phyloP scores from a whole-genome alignment of 371 early-diverging fungal species.

The Choanephora cucurbitarum region DNA sequence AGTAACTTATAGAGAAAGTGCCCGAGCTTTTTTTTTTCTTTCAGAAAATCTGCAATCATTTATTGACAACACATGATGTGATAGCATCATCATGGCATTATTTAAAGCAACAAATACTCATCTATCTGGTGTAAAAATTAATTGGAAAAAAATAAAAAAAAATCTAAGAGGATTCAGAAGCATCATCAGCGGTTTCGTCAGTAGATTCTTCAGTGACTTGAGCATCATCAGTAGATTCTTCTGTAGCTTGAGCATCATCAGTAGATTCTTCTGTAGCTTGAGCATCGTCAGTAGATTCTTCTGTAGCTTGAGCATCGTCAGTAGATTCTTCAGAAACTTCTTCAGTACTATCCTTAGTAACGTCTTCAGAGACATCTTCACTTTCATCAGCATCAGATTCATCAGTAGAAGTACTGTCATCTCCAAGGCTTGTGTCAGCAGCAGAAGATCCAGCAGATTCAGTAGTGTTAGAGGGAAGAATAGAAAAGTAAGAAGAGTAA shows the following conservation, averaged over 20 bases:
- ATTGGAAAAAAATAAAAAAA: too few species aligned
- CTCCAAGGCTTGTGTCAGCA: too few species aligned
- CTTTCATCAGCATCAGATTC: background rate
- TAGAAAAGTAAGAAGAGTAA: background rate
- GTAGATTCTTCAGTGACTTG: too few species aligned
- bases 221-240: background rate
- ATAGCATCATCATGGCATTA: too few species aligned
- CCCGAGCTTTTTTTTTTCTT: too few species aligned
- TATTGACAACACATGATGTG: too few species aligned
- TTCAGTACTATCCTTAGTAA: background rate
- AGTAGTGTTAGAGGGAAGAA: background rate
- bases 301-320: background rate
- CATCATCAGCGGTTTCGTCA: too few species aligned
- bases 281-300: background rate
- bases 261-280: background rate
- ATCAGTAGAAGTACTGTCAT: background rate
- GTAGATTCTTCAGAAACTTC: background rate
- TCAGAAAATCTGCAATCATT: too few species aligned
- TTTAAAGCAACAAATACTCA: too few species aligned
- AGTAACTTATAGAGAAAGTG: too few species aligned
- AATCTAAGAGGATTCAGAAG: too few species aligned
- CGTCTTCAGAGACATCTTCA: background rate
- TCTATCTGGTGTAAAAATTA: too few species aligned
- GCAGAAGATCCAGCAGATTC: background rate
- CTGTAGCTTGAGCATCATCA: background rate